Base-by-base conservation (phyloP, 371 early-diverging fungal genomes). In the Saksenaea oblongispora region DNA sequence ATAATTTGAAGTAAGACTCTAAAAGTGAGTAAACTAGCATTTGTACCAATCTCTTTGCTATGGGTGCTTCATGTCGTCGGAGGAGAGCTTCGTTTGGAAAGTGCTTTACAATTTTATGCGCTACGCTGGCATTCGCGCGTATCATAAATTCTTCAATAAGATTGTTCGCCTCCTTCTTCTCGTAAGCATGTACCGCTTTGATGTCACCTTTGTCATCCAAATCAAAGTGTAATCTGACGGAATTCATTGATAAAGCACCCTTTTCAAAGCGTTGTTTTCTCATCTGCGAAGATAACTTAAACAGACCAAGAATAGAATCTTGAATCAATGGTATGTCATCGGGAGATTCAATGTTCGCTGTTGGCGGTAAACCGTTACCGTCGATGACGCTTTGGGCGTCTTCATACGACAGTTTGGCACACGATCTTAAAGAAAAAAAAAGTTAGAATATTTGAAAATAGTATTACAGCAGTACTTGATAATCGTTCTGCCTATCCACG, bases 91-190 rank as follows among this genome's bases (percentile, higher is more conserved):
- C 87, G 18, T 95, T 93, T 0, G 98, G 98, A 77, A 92, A 96
- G 57, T 84, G 73, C 34, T 85, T 76, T 64, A 86, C 87, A 34
- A 99, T 96, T 69, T 93, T 91, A 67, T 89, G 83, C 1, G 99
- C 99, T 0, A 99, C 99, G 59, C 91, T 91, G 69, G 97, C 96
- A 73, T 99, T 99, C 39, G 99, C 99, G 18, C 98, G 86, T 55
- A 99, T 80, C 99, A 99, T 99, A 69, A 99, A 98, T 79, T 99
- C 99, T 75, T 99, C 99, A 42, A 99, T 95, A 11, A 99, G 81
- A 1, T 90, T 88, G 71, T 99, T 97, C 14, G 98, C 93, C 59
- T 97, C 97, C 75, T 96, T 94, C 51, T 90, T 75, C 58, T 91
- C 86, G 65, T 95, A 93, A 37, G 91, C 78, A 22, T 90, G 78